Conservation (phyloP, 139 green algal species). For the Spirogloea muscicola region DNA sequence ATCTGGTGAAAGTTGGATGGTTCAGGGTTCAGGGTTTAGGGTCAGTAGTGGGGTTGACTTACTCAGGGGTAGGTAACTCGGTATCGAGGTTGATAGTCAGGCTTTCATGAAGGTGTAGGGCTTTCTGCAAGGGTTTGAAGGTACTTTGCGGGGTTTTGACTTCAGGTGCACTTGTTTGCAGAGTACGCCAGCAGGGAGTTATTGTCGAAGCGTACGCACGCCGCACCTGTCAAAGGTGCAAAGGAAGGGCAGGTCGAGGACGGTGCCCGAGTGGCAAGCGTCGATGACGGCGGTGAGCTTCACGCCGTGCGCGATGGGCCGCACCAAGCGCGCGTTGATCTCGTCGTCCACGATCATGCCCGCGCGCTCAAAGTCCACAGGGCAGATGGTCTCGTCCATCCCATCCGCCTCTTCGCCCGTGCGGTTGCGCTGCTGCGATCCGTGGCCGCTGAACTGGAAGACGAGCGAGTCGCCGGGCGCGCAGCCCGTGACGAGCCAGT, state of each 20-base stretch:
- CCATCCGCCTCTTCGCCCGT: conserved; percentile 17
- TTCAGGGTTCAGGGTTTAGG: too few relatives aligned
- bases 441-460: conserved; percentile 39
- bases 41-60: too few relatives aligned
- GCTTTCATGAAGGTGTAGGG: too few relatives aligned
- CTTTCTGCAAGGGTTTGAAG: too few relatives aligned
- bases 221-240: not conserved
- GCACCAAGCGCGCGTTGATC: conserved; percentile 40
- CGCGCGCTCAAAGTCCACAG: conserved; percentile 21
- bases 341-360: conserved; percentile 47
- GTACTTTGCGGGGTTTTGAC: too few relatives aligned
- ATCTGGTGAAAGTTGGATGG: too few relatives aligned
- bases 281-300: conserved; percentile 39
- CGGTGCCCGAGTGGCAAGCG: conserved; percentile 49
- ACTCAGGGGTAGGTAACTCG: too few relatives aligned
- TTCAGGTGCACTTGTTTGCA: too few relatives aligned
- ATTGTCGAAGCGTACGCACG: too few relatives aligned
- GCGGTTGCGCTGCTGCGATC: not conserved
- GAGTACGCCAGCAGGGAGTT: too few relatives aligned
- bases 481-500: conserved; percentile 28
- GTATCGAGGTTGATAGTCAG: too few relatives aligned
- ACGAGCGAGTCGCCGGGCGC: conserved; percentile 35
- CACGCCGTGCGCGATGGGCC: conserved; percentile 24
- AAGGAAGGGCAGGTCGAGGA: conserved; percentile 44
- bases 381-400: conserved; percentile 16